Percentiles rank a stretch among this genome's conserved stretches.
These are phyloP conservation scores for Plantago rigida DNA, from an alignment of 305 asterid genomes.

Conservation along the genomic window DNA sequence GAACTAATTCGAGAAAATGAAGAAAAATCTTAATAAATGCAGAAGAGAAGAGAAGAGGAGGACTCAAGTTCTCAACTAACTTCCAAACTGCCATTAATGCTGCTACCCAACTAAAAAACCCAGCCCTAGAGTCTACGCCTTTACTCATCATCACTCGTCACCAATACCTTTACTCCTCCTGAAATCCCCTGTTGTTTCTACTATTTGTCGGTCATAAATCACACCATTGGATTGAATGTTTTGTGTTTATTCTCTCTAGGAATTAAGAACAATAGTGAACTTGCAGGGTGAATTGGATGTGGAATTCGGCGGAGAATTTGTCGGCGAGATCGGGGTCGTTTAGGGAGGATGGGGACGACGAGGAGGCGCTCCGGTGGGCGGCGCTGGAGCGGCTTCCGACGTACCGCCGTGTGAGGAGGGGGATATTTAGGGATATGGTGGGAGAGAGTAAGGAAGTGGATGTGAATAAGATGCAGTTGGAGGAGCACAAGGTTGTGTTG, in stretches of 20 bases:
- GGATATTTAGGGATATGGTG: slow-evolving; percentile 58
- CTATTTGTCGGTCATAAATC: not conserved
- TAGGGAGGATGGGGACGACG: slow-evolving; percentile 81
- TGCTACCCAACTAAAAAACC: slow-evolving; percentile 40
- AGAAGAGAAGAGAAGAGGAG: not conserved
- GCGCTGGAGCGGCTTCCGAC: slow-evolving; percentile 94
- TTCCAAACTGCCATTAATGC: slow-evolving; percentile 35
- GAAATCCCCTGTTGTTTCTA: not conserved
- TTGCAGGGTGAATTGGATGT: slow-evolving; percentile 34
- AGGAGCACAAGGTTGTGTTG: slow-evolving; percentile 54
- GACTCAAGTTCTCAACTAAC: not conserved
- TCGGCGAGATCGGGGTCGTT: slow-evolving; percentile 76
- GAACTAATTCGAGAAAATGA: slow-evolving; percentile 2
- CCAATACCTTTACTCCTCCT: slow-evolving; percentile 22
- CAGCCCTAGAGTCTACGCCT: slow-evolving; percentile 32
- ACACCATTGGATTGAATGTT: not conserved
- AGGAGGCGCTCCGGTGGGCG: slow-evolving; percentile 95
- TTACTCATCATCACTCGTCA: slow-evolving; percentile 22
- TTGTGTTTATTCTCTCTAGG: not conserved
- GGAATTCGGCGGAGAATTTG: slow-evolving; percentile 80
- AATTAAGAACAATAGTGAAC: not conserved
- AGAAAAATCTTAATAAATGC: not conserved
- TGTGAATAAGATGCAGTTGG: slow-evolving; percentile 48
- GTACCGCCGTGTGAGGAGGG: slow-evolving; percentile 66
- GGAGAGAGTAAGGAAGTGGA: slow-evolving; percentile 74